phyloP scores from a whole-genome alignment of 257 asterid genomes.

The Cruciata laevipes region DNA sequence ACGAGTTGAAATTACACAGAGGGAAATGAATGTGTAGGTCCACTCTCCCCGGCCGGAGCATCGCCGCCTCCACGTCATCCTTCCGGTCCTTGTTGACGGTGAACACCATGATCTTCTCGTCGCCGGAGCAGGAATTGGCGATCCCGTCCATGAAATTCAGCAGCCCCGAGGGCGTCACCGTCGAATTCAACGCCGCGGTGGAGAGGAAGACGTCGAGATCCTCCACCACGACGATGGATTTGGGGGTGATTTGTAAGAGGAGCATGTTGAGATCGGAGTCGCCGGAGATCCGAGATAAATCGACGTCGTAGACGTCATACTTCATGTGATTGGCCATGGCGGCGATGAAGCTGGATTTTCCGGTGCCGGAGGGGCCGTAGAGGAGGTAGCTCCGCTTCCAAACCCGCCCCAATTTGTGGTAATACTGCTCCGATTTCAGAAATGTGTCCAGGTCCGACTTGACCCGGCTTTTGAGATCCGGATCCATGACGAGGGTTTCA shows the following conservation, averaged over 20 bases:
- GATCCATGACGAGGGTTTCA: constrained; percentile 79
- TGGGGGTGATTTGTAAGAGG: constrained; percentile 60
- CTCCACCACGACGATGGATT: constrained; percentile 64
- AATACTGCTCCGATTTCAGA: constrained; percentile 65
- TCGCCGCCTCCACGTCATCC: constrained; percentile 51
- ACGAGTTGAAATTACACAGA: constrained; percentile 64
- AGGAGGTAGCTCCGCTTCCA: constrained; percentile 86
- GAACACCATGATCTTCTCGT: constrained; percentile 71
- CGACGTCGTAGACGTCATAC: constrained; percentile 71
- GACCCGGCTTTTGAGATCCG: constrained; percentile 67
- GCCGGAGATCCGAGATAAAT: constrained; percentile 46
- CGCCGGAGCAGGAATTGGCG: constrained; percentile 65
- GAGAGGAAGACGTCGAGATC: constrained; percentile 65
- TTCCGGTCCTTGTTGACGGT: constrained; percentile 48
- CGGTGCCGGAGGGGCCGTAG: constrained; percentile 84
- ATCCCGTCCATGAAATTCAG: constrained; percentile 90
- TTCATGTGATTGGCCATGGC: constrained; percentile 64
- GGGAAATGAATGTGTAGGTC: constrained; percentile 84
- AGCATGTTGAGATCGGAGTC: constrained; percentile 71
- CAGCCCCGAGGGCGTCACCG: constrained; percentile 57
- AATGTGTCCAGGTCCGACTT: constrained; percentile 70
- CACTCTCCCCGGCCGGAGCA: constrained; percentile 77
- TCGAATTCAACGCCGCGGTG: constrained; percentile 34
- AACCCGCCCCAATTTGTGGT: constrained; percentile 72
- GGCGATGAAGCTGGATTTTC: constrained; percentile 71